Base-by-base conservation (phyloP, 2,329 filamentous ascomycete genomes). In the Cercospora citrullina region DNA sequence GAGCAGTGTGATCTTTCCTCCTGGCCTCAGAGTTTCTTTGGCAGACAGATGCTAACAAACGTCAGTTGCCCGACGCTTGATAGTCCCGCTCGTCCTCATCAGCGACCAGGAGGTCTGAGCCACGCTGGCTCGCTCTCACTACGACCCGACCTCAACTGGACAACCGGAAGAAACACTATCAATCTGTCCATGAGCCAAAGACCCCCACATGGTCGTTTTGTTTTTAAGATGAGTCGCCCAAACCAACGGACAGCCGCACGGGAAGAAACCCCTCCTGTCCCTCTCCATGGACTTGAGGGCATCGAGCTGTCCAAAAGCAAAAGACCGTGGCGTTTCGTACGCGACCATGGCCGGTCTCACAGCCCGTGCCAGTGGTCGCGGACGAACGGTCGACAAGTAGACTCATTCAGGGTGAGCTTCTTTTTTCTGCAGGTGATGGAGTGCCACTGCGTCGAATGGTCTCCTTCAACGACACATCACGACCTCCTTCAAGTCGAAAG, bases 31-130 rank as follows among this genome's bases (percentile, higher is more conserved):
- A 57, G 53, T 57, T 57, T 5, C 12, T 57, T 16, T 57, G 23
- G 53, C 53, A 28, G 53, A 28, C 53, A 31, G 14, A 57, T 31
- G 28, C 28, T 28, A n/a, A 57, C 53, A 16, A 57, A 23, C 28
- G 14, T 10, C 26, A 57, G 53, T 57, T 31, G 3, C 53, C 26
- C 23, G 53, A 57, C 23, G 23, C 8, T 30, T 28, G 53, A 28
- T n/a, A 57, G 53, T 57, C 53, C 23, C 53, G 53, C 53, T 57
- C 53, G 16, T n/a, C 31, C 53, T 57, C 53, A 28, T 57, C 53
- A 57, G 53, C 53, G 28, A 23, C 53, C 53, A 30, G 23, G 21
- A 48, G 45, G 21, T 23, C 21, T 48, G 45, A 48, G 45, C 45
- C 45, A 48, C 36, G 36, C 36, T 42, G 36, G 36, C 36, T 48